These are phyloP conservation scores for Lodderomyces beijingensis DNA, from an alignment of 1,139 yeast species.

Conservation along the genomic window DNA sequence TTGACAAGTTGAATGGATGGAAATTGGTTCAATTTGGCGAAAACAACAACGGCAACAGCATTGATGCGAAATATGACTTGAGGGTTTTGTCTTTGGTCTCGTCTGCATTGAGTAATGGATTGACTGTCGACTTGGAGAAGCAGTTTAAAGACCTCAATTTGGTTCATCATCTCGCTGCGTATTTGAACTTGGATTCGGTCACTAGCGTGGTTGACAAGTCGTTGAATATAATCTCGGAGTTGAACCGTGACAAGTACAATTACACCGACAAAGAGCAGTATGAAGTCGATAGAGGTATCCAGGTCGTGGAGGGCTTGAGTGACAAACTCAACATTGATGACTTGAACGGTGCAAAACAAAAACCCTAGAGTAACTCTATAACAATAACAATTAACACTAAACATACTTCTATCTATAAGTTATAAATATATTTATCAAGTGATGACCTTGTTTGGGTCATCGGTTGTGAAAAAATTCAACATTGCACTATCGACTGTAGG, in stretches of 20 bases:
- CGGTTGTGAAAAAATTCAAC: slow-evolving; percentile 42
- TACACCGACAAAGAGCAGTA: slow-evolving; percentile 47
- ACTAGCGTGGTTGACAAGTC: slow-evolving; percentile 59
- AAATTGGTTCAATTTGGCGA: slow-evolving; percentile 23
- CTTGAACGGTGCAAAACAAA: slow-evolving; percentile 42
- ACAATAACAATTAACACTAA: background rate
- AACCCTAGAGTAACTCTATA: background rate
- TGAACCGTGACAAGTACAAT: slow-evolving; percentile 40
- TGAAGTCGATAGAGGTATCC: slow-evolving; percentile 36
- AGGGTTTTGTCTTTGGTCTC: slow-evolving; percentile 56
- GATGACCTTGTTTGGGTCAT: slow-evolving; percentile 46
- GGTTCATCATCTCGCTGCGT: slow-evolving; percentile 30
- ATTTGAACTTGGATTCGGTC: slow-evolving; percentile 39
- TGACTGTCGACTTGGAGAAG: slow-evolving; percentile 32
- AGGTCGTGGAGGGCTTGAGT: slow-evolving; percentile 36
- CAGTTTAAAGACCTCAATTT: slow-evolving; percentile 41
- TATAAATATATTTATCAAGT: slow-evolving; percentile 1
- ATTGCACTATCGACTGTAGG: slow-evolving; percentile 40
- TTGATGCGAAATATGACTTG: slow-evolving; percentile 40
- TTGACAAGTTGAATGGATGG: slow-evolving; percentile 66
- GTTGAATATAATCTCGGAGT: slow-evolving; percentile 47
- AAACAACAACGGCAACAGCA: no score
- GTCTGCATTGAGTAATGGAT: slow-evolving; percentile 52
- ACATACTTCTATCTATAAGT: background rate
- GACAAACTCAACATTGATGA: slow-evolving; percentile 54